Base-by-base conservation (phyloP, 352 stramenopile species). In the Blastocystis sp. region DNA sequence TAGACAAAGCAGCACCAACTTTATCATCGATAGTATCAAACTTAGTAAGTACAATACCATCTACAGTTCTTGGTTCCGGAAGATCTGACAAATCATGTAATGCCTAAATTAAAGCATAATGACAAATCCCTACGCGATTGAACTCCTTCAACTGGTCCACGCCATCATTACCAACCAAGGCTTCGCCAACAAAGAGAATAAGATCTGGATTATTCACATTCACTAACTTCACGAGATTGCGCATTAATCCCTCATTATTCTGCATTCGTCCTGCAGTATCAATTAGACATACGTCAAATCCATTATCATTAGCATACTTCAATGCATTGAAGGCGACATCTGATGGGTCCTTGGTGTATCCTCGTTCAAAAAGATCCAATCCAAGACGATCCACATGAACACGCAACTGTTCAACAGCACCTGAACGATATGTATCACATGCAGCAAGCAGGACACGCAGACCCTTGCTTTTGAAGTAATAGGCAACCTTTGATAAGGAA, bases 11-110 rank as follows among this genome's bases (percentile, higher is more conserved):
- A n/a, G 97, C 96, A n/a, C 97, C 97, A 59, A 99, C 97, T 92
- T 99, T 99, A 91, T 98, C 96, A 89, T 98, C 96, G 73, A 99
- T 98, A 11, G 97, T 99, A 92, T 99, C 97, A 90, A 99, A 99
- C 92, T 99, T 99, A 68, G 97, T 99, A 88, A 99, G 94, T 80
- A 99, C 94, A 90, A 99, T 98, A 70, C 96, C 97, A 92, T 99
- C 96, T 64, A 99, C 96, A 77, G 95, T 93, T 90, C 96, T 95
- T 40, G 94, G 93, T 51, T 94, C 93, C 80, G 73, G 7, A 11
- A 81, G 40, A 33, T 90, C 60, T 1, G 54, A 68, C 40, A 89
- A 70, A 69, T 91, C 90, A 40, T 90, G 77, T 35, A 87, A 27
- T 4, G 87, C 53, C 60, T 81, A 76, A 33, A 37, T 44, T 13